phyloP scores from a whole-genome alignment of 2,329 filamentous ascomycete species.

The Eurotiales sp. region DNA sequence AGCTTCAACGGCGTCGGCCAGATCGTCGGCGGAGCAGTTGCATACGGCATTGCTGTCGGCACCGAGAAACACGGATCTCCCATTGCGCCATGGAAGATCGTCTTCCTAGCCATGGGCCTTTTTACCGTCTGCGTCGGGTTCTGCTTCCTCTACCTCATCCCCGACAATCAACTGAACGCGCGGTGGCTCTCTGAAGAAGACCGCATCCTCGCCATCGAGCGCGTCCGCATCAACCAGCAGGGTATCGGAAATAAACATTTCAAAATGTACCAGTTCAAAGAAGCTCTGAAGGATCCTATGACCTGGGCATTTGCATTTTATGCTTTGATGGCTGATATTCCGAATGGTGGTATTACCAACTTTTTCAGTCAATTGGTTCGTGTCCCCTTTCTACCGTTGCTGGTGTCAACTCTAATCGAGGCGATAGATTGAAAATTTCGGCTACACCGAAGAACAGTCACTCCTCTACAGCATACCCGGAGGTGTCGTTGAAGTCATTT shows the following conservation, averaged over 20 bases:
- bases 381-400: constrained; percentile 31
- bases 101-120: constrained; percentile 54
- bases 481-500: constrained; percentile 61
- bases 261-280: constrained; percentile 62
- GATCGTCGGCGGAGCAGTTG: constrained; percentile 60
- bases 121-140: constrained; percentile 49
- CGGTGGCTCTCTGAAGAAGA: constrained; percentile 64
- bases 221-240: constrained; percentile 70
- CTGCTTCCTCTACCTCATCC: constrained; percentile 51
- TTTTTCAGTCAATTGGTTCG: constrained; percentile 56
- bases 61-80: constrained; percentile 52
- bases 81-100: constrained; percentile 64
- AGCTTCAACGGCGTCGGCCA: constrained; percentile 63
- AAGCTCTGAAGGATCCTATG: constrained; percentile 56
- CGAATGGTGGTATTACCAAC: constrained; percentile 58
- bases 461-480: constrained; percentile 63
- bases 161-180: constrained; percentile 59
- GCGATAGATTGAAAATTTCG: constrained; percentile 55
- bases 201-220: constrained; percentile 63
- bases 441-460: constrained; percentile 60
- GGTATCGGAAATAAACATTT: constrained; percentile 69
- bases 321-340: constrained; percentile 55
- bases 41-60: constrained; percentile 61
- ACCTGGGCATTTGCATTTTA: constrained; percentile 60
- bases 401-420: background rate